Evolutionary conservation across 2,329 filamentous ascomycete species (phyloP).

Genomic region (Paracorniculantispora psalliotae): DNA sequence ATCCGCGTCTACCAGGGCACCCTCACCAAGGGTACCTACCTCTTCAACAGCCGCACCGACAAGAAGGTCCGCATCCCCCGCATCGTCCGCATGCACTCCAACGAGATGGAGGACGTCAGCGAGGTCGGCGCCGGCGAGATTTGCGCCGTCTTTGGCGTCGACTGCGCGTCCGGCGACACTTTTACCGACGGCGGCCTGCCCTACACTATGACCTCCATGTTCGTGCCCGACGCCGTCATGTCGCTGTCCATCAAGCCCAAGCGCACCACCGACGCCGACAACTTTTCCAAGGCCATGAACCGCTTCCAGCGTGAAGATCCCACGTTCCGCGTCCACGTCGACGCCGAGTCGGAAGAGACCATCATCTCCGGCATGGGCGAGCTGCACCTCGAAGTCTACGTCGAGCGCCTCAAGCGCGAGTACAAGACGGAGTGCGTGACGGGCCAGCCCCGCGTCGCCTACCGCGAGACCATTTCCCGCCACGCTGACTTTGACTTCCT

Average conservation of each 20-base stretch:
- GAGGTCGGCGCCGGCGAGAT: slow-evolving; percentile 97
- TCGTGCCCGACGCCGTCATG: slow-evolving; percentile 95
- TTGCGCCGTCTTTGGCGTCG: slow-evolving; percentile 95
- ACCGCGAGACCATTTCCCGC: slow-evolving; percentile 85
- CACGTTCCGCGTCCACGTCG: slow-evolving; percentile 92
- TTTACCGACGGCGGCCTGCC: slow-evolving; percentile 91
- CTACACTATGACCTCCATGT: slow-evolving; percentile 98
- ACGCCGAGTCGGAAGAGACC: slow-evolving; percentile 88
- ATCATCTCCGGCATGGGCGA: slow-evolving; percentile 99
- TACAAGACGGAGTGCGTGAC: slow-evolving; percentile 95
- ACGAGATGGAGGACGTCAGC: slow-evolving; percentile 95
- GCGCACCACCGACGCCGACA: slow-evolving; percentile 81
- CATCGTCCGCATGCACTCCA: slow-evolving; percentile 98
- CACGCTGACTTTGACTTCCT: slow-evolving; percentile 85
- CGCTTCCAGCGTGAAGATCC: slow-evolving; percentile 98
- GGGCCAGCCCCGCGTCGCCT: slow-evolving; percentile 94
- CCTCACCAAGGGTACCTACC: slow-evolving; percentile 79
- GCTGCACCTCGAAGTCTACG: slow-evolving; percentile 92
- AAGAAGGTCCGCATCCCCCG: slow-evolving; percentile 96
- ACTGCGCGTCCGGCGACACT: slow-evolving; percentile 95
- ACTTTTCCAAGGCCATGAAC: slow-evolving; percentile 98
- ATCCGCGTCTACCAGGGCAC: slow-evolving; percentile 96
- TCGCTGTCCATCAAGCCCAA: slow-evolving; percentile 97
- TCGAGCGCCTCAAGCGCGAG: slow-evolving; percentile 93
- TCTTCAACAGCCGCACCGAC: slow-evolving; percentile 89